These are phyloP conservation scores for Kurtzmaniella quercitrusa DNA, from an alignment of 1,139 yeast genomes.

Conservation along the genomic window DNA sequence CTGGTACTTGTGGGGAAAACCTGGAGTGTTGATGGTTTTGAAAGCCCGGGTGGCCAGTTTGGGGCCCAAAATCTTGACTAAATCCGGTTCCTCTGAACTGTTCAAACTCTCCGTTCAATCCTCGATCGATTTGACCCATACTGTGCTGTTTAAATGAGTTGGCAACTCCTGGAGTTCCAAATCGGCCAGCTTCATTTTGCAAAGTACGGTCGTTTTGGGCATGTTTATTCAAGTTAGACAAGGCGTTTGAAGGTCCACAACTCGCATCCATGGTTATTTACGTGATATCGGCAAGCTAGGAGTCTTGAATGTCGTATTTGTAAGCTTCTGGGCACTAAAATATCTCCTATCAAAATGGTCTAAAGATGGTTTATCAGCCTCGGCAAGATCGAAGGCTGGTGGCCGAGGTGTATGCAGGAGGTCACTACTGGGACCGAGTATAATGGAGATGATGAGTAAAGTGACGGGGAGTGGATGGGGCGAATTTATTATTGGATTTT, in stretches of 20 bases:
- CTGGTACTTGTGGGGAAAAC: neutral
- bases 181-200: slow-evolving; percentile 20
- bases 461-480: too few species aligned
- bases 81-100: slow-evolving; percentile 18
- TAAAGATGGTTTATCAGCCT: too few species aligned
- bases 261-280: slow-evolving; percentile 26
- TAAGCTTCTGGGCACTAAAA: too few species aligned
- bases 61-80: slow-evolving; percentile 19
- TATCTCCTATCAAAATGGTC: too few species aligned
- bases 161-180: neutral
- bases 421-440: neutral
- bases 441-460: neutral
- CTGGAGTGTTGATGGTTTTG: slow-evolving; percentile 12
- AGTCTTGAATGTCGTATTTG: neutral
- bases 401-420: neutral
- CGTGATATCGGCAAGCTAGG: neutral
- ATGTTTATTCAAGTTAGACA: slow-evolving; percentile 29
- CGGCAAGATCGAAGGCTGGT: neutral
- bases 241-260: slow-evolving; percentile 38
- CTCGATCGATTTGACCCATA: slow-evolving; percentile 17
- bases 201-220: slow-evolving; percentile 30
- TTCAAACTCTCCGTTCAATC: slow-evolving; percentile 33
- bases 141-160: slow-evolving; percentile 7
- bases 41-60: slow-evolving; percentile 8
- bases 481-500: too few species aligned